A percentile compares a stretch with the other conserved stretches of the same genome.
Conservation (phyloP, 139 green algal genomes). For the Prasinococcaceae sp. region DNA sequence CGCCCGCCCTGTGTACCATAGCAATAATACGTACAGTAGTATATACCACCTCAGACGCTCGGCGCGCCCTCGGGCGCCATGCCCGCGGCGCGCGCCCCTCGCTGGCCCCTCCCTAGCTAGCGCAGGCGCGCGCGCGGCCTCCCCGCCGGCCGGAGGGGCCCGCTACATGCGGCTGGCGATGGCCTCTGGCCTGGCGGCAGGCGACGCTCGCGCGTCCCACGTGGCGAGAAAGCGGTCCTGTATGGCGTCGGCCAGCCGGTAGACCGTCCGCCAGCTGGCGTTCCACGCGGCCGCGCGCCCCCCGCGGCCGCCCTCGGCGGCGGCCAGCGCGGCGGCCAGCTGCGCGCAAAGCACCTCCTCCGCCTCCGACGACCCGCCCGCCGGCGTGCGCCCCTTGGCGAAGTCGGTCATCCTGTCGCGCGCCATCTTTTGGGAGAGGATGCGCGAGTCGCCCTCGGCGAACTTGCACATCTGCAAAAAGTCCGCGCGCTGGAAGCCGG, state of each 20-base stretch:
- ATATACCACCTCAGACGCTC: too few relatives aligned
- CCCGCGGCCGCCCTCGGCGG: too few relatives aligned
- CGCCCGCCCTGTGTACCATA: too few relatives aligned
- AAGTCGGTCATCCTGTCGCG: constrained; percentile 3
- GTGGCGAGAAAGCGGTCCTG: constrained; percentile 8
- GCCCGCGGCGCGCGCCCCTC: too few relatives aligned
- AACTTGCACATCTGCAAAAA: constrained; percentile 27
- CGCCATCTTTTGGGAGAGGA: constrained; percentile 17
- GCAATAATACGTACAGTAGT: too few relatives aligned
- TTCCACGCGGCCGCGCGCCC: constrained; percentile 8
- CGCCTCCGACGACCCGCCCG: neutral
- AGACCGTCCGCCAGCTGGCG: neutral
- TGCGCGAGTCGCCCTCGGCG: constrained; percentile 19
- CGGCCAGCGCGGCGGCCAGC: neutral
- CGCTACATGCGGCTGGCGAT: too few relatives aligned
- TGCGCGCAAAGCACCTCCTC: neutral
- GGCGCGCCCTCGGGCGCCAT: too few relatives aligned
- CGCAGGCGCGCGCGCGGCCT: too few relatives aligned
- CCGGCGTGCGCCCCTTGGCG: neutral
- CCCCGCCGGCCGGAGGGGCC: too few relatives aligned
- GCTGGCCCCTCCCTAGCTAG: too few relatives aligned
- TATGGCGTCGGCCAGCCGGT: neutral
- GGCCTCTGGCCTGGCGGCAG: too few relatives aligned
- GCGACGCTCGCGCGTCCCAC: too few relatives aligned
- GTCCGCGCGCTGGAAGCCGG: constrained; percentile 18